phyloP scores from a whole-genome alignment of 2,329 filamentous ascomycete genomes.

The Colletotrichum lini region DNA sequence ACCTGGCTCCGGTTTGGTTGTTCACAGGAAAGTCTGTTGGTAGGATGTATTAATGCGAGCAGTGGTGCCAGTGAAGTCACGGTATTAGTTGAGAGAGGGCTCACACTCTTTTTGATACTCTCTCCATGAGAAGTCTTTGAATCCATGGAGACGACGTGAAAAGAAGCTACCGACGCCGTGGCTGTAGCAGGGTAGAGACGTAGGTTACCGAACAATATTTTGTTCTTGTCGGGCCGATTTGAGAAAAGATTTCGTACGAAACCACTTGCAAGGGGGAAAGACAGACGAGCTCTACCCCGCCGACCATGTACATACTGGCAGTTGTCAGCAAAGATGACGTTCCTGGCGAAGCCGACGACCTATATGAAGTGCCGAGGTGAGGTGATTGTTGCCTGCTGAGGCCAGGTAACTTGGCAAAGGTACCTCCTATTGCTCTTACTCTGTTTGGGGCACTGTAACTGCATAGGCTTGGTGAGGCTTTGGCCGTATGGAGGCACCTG shows the following conservation, averaged over 20 bases:
- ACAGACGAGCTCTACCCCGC: neutral
- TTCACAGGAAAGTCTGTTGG: neutral
- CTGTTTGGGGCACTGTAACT: neutral
- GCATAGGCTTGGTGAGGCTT: slow-evolving; percentile 13
- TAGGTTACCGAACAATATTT: neutral
- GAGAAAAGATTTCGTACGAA: neutral
- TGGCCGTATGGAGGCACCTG: slow-evolving; percentile 1
- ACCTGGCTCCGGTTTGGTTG: slow-evolving; percentile 20
- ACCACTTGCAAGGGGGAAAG: too few species aligned
- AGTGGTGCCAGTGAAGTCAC: neutral
- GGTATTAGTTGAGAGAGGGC: too few species aligned
- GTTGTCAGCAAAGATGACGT: neutral
- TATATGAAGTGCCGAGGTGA: too few species aligned
- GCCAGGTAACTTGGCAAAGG: neutral
- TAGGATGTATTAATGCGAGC: neutral
- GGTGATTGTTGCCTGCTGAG: neutral
- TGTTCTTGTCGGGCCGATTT: neutral
- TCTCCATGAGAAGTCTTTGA: neutral
- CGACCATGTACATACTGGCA: neutral
- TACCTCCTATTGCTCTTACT: neutral
- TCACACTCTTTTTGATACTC: neutral
- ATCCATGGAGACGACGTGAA: neutral
- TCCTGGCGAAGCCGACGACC: neutral
- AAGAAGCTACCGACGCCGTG: neutral
- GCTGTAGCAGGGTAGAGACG: neutral